Evolutionary conservation across 352 stramenopile species (phyloP), one percentile per base, ranked within the genome.

Genomic region (Globisporangium irregulare): DNA sequence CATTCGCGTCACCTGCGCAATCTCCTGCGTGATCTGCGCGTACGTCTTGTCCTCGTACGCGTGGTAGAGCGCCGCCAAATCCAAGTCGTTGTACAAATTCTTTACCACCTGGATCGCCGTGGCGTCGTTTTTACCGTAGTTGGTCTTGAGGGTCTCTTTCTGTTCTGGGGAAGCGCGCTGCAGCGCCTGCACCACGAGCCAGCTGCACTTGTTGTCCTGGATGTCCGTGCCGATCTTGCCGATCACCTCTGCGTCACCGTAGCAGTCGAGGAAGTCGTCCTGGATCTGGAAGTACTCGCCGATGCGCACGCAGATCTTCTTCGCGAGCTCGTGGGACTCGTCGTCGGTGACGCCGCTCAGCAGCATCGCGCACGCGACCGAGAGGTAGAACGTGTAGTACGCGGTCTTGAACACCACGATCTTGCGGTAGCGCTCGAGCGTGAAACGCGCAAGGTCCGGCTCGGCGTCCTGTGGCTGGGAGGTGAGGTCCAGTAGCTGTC

Each of bases 201-300:
- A 99, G 70, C 92, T 98, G 83, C 97, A 99, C 82, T 99, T 99
- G 76, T 97, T 99, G 79, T 99, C 98, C 79, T 99, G 93, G 79
- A 99, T 99, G 80, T 99, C 98, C 18, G 97, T 99, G 68, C 96
- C 95, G 48, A 95, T 80, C 76, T 98, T 98, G 69, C 94, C 94
- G 62, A 98, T 97, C 62, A 98, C 91, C 43, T 89, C 73, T 12
- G 93, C 90, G 62, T 97, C 87, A 54, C 91, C 98, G 77, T 97
- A 99, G 81, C 96, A 99, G 82, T 99, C 98, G 6, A 99, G 80
- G 73, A 96, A 99, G 81, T 99, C 97, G 80, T 99, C 98, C 78
- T 99, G 98, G 64, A 99, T 96, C 84, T 99, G 98, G 76, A 99
- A 99, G 76, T 99, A 99, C 76, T 98, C 92, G 51, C 98, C 98